Evolutionary conservation across 2,329 filamentous ascomycete species (phyloP), one percentile per base, ranked within the genome.

Genomic region (Cryphonectria parasitica): DNA sequence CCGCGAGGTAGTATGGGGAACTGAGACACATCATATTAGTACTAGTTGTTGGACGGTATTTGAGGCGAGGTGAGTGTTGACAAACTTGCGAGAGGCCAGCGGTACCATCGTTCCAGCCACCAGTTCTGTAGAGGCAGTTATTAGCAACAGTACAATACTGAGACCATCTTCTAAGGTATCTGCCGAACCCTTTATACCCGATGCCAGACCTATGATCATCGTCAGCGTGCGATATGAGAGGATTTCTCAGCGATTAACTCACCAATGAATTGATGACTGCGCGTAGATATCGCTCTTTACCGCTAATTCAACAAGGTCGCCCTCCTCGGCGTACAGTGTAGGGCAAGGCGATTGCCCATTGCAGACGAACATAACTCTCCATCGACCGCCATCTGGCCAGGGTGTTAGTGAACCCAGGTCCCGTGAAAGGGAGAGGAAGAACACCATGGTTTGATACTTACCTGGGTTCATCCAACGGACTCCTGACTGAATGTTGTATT

Each of bases 191-290:
- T 66, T 52, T 64, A 41, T 69, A 58, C 34, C 41, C 41, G 52
- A 66, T 61, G 41, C 68, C 68, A 41, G 68, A 69, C 68, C 68
- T 69, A n/a, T 39, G 19, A n/a, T 28, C 7, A 61, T n/a, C 34
- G 31, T 61, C 58, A 41, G 63, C 36, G 45, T 64, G 8, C n/a
- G 19, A 36, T 31, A 31, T 34, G 7, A 61, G 34, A 61, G 28
- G 36, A 8, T 4, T 31, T 19, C 58, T 61, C 15, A 36, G 19
- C 17, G 58, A 61, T 31, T 19, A 11, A 60, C 28, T 22, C 65
- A 74, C 73, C 69, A 73, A 60, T 73, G 73, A n/a, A 73, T 72
- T 8, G 73, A 74, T 13, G 67, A 69, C 36, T 74, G 73, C 11
- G 69, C 67, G 36, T 73, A 74, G 17, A 69, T 66, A 28, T 74